These are phyloP conservation scores for Canavalia gladiata DNA, from an alignment of 306 rosid species.

Conservation along the genomic window DNA sequence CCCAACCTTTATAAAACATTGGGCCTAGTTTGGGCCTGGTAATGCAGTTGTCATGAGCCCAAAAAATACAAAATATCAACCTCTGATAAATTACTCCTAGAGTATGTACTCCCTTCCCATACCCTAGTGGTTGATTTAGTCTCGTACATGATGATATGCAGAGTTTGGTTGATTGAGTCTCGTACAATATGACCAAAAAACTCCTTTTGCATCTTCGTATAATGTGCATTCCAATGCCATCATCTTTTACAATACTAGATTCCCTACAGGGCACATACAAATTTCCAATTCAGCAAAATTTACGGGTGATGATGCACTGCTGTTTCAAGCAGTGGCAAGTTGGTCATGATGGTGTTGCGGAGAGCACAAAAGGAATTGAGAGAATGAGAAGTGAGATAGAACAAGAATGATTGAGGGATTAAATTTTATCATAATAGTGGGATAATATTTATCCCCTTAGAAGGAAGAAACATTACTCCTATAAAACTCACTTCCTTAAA, in stretches of 20 bases:
- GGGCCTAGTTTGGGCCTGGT: no score
- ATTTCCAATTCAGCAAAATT: conserved; percentile 4
- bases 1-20: no score
- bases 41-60: no score
- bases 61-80: no score
- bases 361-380: background rate
- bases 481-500: background rate
- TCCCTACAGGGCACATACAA: conserved; percentile 7
- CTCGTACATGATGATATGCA: background rate
- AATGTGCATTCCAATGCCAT: conserved; percentile 6
- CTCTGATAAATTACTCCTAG: no score
- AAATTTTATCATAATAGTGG: background rate
- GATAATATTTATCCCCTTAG: background rate
- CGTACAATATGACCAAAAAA: background rate
- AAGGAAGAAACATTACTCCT: background rate
- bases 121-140: background rate
- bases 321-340: background rate
- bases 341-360: background rate
- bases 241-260: background rate
- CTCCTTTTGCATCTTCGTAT: background rate
- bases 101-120: no score
- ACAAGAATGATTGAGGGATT: background rate
- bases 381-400: conserved; percentile 4
- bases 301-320: conserved; percentile 4
- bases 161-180: background rate